phyloP scores from a whole-genome alignment of 1,284 basidiomycete genomes.

The Athelia psychrophila region DNA sequence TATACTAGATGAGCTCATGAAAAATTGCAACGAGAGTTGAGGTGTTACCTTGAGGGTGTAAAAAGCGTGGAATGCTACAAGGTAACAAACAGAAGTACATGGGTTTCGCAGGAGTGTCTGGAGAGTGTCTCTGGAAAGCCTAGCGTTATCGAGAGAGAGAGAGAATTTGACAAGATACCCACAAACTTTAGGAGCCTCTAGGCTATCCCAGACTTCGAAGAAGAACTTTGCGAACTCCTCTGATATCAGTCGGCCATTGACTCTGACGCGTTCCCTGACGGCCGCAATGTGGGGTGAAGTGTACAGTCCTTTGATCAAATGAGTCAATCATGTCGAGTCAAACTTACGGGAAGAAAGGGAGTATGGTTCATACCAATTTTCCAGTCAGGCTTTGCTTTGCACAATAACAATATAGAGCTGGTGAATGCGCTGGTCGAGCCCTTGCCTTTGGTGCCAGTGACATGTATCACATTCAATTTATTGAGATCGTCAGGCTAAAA shows the following conservation, averaged over 20 bases:
- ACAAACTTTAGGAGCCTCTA: slow-evolving; percentile 42
- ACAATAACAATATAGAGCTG: slow-evolving; percentile 72
- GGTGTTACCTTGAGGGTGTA: slow-evolving; percentile 59
- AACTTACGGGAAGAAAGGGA: background rate
- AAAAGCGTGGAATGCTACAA: slow-evolving; percentile 93
- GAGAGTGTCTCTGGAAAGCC: slow-evolving; percentile 44
- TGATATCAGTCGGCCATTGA: slow-evolving; percentile 29
- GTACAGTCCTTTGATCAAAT: slow-evolving; percentile 68
- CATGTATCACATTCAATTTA: slow-evolving; percentile 89
- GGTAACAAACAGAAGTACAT: slow-evolving; percentile 93
- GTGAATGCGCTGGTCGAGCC: slow-evolving; percentile 96
- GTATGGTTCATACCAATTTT: slow-evolving; percentile 75
- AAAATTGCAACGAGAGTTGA: background rate
- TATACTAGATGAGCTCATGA: slow-evolving; percentile 11
- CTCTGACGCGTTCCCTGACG: slow-evolving; percentile 93
- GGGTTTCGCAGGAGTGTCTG: slow-evolving; percentile 71
- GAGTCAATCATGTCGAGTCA: background rate
- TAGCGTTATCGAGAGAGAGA: too few species aligned
- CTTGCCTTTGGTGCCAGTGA: slow-evolving; percentile 99
- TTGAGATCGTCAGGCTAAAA: slow-evolving; percentile 81
- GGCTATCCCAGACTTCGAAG: slow-evolving; percentile 94
- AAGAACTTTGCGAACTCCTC: slow-evolving; percentile 86
- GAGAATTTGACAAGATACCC: background rate
- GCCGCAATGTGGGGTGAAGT: slow-evolving; percentile 97
- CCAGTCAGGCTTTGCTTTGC: slow-evolving; percentile 60